Evolutionary conservation across 129 eudicot genomes (phyloP).

Genomic region (Escallonia herrerae): DNA sequence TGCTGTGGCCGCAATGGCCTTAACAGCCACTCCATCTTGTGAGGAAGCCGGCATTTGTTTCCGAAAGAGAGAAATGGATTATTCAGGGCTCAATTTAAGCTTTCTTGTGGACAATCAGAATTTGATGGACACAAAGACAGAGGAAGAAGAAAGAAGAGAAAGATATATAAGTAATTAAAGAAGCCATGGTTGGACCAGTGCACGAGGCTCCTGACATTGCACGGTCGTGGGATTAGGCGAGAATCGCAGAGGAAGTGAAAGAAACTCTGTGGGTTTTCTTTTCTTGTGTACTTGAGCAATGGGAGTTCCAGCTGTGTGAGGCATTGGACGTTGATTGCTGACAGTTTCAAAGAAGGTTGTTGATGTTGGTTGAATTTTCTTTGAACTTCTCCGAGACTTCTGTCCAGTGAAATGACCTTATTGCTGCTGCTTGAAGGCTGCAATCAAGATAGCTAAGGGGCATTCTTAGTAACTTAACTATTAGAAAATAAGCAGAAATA

Average conservation of each 20-base stretch:
- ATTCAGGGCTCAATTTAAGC: background rate
- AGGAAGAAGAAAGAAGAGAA: background rate
- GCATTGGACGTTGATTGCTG: slow-evolving; percentile 7
- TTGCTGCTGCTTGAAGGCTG: background rate
- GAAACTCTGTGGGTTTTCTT: background rate
- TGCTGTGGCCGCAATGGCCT: slow-evolving; percentile 48
- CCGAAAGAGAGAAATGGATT: background rate
- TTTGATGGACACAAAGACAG: background rate
- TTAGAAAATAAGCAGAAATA: background rate
- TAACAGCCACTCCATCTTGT: slow-evolving; percentile 5
- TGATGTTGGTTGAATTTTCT: slow-evolving; percentile 13
- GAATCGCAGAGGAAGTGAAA: background rate
- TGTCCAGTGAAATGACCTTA: slow-evolving; percentile 1
- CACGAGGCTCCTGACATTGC: too few species aligned
- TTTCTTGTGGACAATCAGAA: background rate
- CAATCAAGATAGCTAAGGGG: background rate
- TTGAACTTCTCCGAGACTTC: background rate
- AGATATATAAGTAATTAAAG: background rate
- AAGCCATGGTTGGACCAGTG: background rate
- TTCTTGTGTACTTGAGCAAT: background rate
- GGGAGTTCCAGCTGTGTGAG: slow-evolving; percentile 11
- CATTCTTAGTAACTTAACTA: background rate
- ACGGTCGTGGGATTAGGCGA: too few species aligned
- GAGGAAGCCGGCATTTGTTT: background rate
- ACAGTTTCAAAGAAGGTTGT: slow-evolving; percentile 23